Conservation (phyloP, 148 eudicot species). For the Agrostemma githago region DNA sequence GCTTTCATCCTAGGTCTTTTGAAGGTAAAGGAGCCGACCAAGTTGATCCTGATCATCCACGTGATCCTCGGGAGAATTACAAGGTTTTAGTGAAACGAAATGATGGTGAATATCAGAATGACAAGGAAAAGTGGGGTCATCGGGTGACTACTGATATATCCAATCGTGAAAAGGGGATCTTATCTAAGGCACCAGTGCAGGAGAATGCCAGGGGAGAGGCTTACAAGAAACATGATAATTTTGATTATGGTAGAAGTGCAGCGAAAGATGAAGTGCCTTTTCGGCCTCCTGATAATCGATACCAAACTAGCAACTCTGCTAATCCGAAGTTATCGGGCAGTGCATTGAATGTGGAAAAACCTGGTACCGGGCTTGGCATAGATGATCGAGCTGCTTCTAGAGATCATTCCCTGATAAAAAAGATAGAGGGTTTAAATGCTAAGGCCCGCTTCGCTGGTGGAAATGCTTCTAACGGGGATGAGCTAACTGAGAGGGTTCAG, state of each 20-base stretch:
- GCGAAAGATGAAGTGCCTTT: slow-evolving; percentile 29
- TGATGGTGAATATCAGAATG: slow-evolving; percentile 43
- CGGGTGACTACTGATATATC: slow-evolving; percentile 25
- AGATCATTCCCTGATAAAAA: slow-evolving; percentile 60
- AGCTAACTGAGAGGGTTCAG: slow-evolving; percentile 29
- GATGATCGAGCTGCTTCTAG: slow-evolving; percentile 36
- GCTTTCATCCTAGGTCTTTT: slow-evolving; percentile 45
- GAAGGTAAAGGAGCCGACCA: slow-evolving; percentile 43
- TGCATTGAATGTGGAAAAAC: slow-evolving; percentile 25
- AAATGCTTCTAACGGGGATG: slow-evolving; percentile 34
- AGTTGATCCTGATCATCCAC: slow-evolving; percentile 42
- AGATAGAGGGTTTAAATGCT: slow-evolving; percentile 81
- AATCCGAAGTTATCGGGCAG: slow-evolving; percentile 31
- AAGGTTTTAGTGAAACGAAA: slow-evolving; percentile 46
- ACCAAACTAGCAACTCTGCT: slow-evolving; percentile 20
- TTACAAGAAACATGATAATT: slow-evolving; percentile 34
- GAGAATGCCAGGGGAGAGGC: slow-evolving; percentile 59
- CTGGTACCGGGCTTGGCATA: slow-evolving; percentile 22
- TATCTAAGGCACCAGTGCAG: slow-evolving; percentile 25
- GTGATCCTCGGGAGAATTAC: slow-evolving; percentile 45
- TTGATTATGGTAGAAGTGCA: slow-evolving; percentile 24
- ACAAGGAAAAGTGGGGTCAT: slow-evolving; percentile 46
- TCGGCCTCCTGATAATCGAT: slow-evolving; percentile 23
- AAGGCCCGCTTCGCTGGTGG: slow-evolving; percentile 67
- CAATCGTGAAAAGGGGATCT: slow-evolving; percentile 36